Evolutionary conservation across 306 rosid species (phyloP), one percentile per base, ranked within the genome.

Genomic region (Cucurbita argyrosperma): DNA sequence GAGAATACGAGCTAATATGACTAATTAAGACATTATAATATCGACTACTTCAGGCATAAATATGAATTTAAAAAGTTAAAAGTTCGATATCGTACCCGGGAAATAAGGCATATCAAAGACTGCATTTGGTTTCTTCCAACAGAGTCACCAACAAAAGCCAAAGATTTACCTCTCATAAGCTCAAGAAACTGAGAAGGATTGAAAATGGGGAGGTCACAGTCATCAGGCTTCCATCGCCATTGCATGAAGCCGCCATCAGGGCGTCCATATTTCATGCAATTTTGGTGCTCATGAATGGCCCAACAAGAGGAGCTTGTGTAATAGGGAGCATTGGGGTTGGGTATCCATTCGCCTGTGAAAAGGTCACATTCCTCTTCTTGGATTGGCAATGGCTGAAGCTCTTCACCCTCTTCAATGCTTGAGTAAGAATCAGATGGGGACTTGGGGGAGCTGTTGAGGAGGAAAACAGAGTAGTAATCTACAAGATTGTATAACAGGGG

Each of bases 61-160:
- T 30, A 30, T 30, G 3, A 30, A 30, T 30, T 30, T 30, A 30
- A 30, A 30, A 30, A 30, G 35, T 0, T 30, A 30, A 30, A 30
- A 30, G 35, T 30, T 30, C 0, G 3, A 30, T 30, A 30, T 30
- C 35, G 3, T 46, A 68, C 73, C 73, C 73, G 21, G 11, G 74
- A 69, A 30, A 69, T 59, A 50, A 69, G 74, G 74, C 74, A 69
- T 26, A 69, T 69, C 74, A 69, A 50, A 11, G 74, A 69, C 2
- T 69, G 74, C 74, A 72, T 88, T 79, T 93, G 98, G 82, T 93
- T 93, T 80, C 98, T 87, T 0, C 89, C 96, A n/a, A 93, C 96
- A 10, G 98, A 93, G 59, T 93, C 98, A 23, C 98, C 97, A 71
- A 93, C 86, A 79, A 93, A 93, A 54, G 97, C 98, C 86, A 93